Base-by-base conservation (phyloP, 2,329 filamentous ascomycete species). In the Aureobasidium sp. region DNA sequence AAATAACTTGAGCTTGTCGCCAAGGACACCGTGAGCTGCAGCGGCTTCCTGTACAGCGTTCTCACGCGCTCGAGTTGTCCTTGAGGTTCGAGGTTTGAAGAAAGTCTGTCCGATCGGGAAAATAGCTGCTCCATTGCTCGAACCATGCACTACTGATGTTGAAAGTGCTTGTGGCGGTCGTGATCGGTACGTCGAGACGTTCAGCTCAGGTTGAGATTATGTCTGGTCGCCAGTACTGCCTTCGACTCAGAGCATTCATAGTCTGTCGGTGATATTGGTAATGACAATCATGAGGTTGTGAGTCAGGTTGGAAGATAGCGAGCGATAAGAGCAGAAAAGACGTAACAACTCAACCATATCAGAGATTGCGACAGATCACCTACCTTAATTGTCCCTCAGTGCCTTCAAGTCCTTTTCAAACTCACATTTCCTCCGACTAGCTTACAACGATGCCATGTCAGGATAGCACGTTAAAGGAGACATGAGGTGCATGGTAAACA, bases 1-100 rank as follows among this genome's bases (percentile, higher is more conserved):
- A 15, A 63, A 45, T 27, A 62, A 37, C 41, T 63, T 53, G 25
- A 64, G 39, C 36, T 61, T 63, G 15, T 36, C n/a, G 25, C 36
- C 45, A 22, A 60, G 57, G 5, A 47, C 45, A 8, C n/a, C 25
- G 45, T 42, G 25, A 15, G 45, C 57, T 29, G 57, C 45, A 2
- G 20, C 25, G 7, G 45, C 45, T 42, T 60, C 42, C 36, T 41
- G 22, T 9, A 60, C 22, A 34, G 57, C 57, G n/a, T 51, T 42
- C 4, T 8, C 45, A 60, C 4, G 57, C 31, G 5, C 57, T 60
- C n/a, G 57, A 52, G 17, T 60, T 60, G 25, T 41, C 45, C 14
- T 27, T 39, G 6, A 51, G 36, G 17, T 60, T 60, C 15, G 51
- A 4, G 1, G 34, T 41, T 25, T 60, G 51, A 17, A 60, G 34